Evolutionary conservation across 768 basidiomycete species (phyloP), one percentile per base, ranked within the genome.

Genomic region (Leccinum aurantiacum): DNA sequence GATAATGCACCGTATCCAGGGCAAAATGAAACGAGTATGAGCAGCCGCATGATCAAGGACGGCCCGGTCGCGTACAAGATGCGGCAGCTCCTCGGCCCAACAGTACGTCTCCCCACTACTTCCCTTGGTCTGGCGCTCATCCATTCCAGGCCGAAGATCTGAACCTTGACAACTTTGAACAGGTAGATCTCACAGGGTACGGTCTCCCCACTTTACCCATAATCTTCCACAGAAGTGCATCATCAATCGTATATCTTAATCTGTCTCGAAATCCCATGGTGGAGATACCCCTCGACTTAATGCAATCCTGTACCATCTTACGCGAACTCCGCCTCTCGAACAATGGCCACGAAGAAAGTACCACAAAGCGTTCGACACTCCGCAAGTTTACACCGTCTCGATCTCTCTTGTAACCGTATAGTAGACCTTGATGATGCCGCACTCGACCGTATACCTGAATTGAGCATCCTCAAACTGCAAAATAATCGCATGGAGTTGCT

Each of bases 241-340:
- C 90, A 64, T 83, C 84, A 25, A 95, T 99, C 67, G 78, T 91
- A 59, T 87, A 82, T 44, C 88, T 98, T 60, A 91, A 90, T 61
- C 83, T 98, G 14, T 96, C 95, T 4, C 86, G 91, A 48, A 99
- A 98, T 70, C 94, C 95, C 3, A 93, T 96, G 84, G 83, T 95
- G 57, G 95, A 98, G 73, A 89, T 98, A 37, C 97, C 97, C 1
- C 86, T 93, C 53, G 97, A 98, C 75, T 99, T 99, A 71, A 89
- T 97, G 58, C 92, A 97, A 73, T 85, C 89, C 6, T 96, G 94
- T 69, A 84, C 84, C 1, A 83, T 80, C 6, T 83, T 99, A 9
- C 87, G 88, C 58, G 95, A 97, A 66, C 84, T 99, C 47, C 85
- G 88, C 11, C 78, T 99, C 41, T 88, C 89, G 14, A 86, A 92